Conservation (phyloP, 768 basidiomycete species). For the Suillus sp. region DNA sequence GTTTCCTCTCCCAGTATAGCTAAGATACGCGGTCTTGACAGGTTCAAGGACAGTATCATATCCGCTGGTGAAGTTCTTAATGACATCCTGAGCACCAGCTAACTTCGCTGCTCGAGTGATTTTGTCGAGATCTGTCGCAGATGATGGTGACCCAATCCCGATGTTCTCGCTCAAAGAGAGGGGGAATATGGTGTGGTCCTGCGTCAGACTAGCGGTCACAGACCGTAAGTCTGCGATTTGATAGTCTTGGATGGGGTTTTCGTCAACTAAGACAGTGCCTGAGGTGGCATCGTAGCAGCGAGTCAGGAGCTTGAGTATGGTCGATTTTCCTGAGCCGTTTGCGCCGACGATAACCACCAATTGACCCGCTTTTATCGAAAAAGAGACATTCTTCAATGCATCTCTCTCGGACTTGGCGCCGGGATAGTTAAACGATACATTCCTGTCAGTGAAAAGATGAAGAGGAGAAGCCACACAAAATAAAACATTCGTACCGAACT, state of each 20-base stretch:
- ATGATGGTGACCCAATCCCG: slow-evolving; percentile 33
- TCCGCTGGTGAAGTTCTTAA: slow-evolving; percentile 40
- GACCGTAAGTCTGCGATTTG: slow-evolving; percentile 35
- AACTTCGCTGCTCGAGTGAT: slow-evolving; percentile 28
- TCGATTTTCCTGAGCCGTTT: slow-evolving; percentile 38
- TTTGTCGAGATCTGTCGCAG: slow-evolving; percentile 18
- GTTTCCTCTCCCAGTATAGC: slow-evolving; percentile 22
- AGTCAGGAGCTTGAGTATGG: slow-evolving; percentile 43
- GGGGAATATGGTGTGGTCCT: slow-evolving; percentile 41
- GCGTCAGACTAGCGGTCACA: slow-evolving; percentile 44
- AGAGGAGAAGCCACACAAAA: neutral
- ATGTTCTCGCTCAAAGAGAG: slow-evolving; percentile 45
- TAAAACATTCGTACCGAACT: slow-evolving; percentile 17
- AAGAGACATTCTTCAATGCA: slow-evolving; percentile 31
- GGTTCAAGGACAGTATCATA: slow-evolving; percentile 44
- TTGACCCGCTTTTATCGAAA: slow-evolving; percentile 34
- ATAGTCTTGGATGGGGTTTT: slow-evolving; percentile 36
- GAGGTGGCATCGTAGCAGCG: slow-evolving; percentile 34
- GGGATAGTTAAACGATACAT: slow-evolving; percentile 57
- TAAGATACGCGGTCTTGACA: slow-evolving; percentile 29
- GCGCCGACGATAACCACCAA: slow-evolving; percentile 38
- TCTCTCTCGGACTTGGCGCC: slow-evolving; percentile 30
- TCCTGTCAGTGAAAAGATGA: slow-evolving; percentile 31
- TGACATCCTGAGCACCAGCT: slow-evolving; percentile 44
- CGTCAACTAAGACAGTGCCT: slow-evolving; percentile 45